A percentile compares a stretch with the other conserved stretches of the same genome.
Conservation (phyloP, 495 filamentous ascomycete species). For the Hypoxylon cercidicola region DNA sequence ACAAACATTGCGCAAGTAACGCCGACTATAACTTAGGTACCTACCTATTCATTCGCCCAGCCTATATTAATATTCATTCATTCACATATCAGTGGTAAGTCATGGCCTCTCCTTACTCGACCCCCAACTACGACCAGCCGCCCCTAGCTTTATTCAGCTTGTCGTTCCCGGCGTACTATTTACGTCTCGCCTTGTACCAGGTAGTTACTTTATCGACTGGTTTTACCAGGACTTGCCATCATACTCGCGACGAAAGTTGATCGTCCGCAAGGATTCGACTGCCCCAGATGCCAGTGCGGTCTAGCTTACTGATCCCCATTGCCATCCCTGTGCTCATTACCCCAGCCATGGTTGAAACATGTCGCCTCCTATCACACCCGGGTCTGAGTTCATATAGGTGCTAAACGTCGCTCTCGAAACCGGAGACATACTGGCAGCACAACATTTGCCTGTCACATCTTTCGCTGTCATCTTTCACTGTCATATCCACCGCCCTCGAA, state of each 20-base stretch:
- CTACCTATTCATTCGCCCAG: not conserved
- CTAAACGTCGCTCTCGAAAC: slow-evolving; percentile 22
- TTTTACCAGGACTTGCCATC: slow-evolving; percentile 12
- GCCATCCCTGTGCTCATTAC: slow-evolving; percentile 23
- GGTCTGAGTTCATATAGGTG: slow-evolving; percentile 16
- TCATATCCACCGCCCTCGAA: slow-evolving; percentile 24
- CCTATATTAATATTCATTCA: slow-evolving; percentile 4
- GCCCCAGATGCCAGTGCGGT: slow-evolving; percentile 39
- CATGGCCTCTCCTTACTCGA: slow-evolving; percentile 6
- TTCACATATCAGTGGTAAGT: slow-evolving; percentile 10
- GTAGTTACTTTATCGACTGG: slow-evolving; percentile 11
- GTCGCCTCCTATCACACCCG: slow-evolving; percentile 20
- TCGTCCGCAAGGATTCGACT: slow-evolving; percentile 26
- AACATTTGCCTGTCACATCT: slow-evolving; percentile 25
- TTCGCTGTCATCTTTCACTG: no score
- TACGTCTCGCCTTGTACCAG: slow-evolving; percentile 1
- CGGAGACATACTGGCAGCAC: slow-evolving; percentile 22
- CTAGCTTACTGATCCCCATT: slow-evolving; percentile 22
- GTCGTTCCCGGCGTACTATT: slow-evolving; percentile 5
- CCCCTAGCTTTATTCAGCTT: slow-evolving; percentile 3
- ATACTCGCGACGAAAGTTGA: slow-evolving; percentile 24
- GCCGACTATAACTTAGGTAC: not conserved
- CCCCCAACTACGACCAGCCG: slow-evolving; percentile 11
- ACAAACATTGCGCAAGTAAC: slow-evolving; percentile 9
- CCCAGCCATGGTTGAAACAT: slow-evolving; percentile 39